phyloP scores from a whole-genome alignment of 495 filamentous ascomycete genomes.

The Neurospora tetraspora region DNA sequence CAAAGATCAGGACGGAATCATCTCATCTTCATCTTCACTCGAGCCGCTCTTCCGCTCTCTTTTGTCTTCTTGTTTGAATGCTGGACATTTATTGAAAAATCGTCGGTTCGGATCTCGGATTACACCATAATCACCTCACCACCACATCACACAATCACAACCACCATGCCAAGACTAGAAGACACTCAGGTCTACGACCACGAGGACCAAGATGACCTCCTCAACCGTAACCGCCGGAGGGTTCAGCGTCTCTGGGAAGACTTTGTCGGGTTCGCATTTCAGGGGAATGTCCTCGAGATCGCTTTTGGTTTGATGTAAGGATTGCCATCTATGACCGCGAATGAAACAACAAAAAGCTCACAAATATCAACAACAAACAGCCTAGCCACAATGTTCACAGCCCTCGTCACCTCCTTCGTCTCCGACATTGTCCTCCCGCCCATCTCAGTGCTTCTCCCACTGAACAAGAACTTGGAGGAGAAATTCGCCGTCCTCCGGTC shows the following conservation, averaged over 20 bases:
- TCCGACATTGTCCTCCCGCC: constrained; percentile 61
- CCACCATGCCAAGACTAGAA: not conserved
- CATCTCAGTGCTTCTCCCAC: constrained; percentile 55
- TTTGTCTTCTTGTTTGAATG: not conserved
- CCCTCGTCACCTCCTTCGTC: constrained; percentile 62
- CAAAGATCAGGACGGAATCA: not conserved
- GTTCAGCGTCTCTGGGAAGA: constrained; percentile 43
- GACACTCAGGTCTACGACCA: constrained; percentile 11
- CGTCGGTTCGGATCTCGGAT: not conserved
- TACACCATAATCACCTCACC: not conserved
- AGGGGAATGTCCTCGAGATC: constrained; percentile 67
- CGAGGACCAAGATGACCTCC: constrained; percentile 24
- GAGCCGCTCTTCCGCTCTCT: not conserved
- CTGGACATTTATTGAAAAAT: not conserved
- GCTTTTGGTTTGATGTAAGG: constrained; percentile 64
- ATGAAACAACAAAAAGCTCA: not conserved
- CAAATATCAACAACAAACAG: constrained; percentile 22
- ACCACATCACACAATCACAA: not conserved
- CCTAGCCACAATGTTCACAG: constrained; percentile 62
- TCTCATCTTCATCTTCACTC: not conserved
- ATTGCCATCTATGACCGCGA: not conserved
- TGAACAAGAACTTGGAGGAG: constrained; percentile 63
- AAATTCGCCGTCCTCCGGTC: constrained; percentile 58
- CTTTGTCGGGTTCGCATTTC: constrained; percentile 61
- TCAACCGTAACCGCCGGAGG: constrained; percentile 23